Evolutionary conservation across 2,329 filamentous ascomycete species (phyloP).

Genomic region (Fusarium acutatum): DNA sequence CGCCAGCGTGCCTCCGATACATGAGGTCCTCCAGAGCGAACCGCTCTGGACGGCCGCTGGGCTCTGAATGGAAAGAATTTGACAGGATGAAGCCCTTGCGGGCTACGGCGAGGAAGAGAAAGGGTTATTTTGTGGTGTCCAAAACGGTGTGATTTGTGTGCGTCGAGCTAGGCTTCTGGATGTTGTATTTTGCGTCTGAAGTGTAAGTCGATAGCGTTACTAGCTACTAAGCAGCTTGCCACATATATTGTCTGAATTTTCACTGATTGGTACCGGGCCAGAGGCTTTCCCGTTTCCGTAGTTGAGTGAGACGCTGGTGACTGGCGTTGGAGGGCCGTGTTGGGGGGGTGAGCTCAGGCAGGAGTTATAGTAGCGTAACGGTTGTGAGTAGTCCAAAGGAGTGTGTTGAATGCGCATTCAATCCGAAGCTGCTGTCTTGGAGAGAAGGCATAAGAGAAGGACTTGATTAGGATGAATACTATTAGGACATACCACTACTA

Average conservation of each 20-base stretch:
- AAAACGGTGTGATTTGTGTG: slow-evolving; percentile 41
- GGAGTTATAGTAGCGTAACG: slow-evolving; percentile 34
- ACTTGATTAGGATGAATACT: slow-evolving; percentile 24
- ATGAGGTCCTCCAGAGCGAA: slow-evolving; percentile 81
- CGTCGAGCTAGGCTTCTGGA: slow-evolving; percentile 32
- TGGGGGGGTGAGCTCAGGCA: slow-evolving; percentile 33
- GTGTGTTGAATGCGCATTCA: slow-evolving; percentile 33
- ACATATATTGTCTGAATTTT: slow-evolving; percentile 36
- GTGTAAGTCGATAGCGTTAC: slow-evolving; percentile 41
- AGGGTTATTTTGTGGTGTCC: slow-evolving; percentile 32
- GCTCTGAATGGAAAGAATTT: slow-evolving; percentile 69
- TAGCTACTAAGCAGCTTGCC: slow-evolving; percentile 37
- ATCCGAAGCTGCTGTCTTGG: slow-evolving; percentile 22
- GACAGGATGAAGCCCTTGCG: slow-evolving; percentile 61
- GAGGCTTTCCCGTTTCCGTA: slow-evolving; percentile 43
- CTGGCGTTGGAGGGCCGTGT: slow-evolving; percentile 36
- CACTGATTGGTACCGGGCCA: slow-evolving; percentile 39
- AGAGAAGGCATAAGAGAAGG: slow-evolving; percentile 31
- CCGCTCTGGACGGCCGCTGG: slow-evolving; percentile 77
- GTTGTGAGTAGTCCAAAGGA: slow-evolving; percentile 37
- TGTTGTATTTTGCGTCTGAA: slow-evolving; percentile 32
- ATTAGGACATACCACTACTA: slow-evolving; percentile 20
- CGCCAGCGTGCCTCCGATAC: slow-evolving; percentile 76
- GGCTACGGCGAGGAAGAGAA: slow-evolving; percentile 55
- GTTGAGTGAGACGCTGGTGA: slow-evolving; percentile 37